Evolutionary conservation across 2,329 filamentous ascomycete species (phyloP), one percentile per base, ranked within the genome.

Genomic region (Botrytis hyacinthi): DNA sequence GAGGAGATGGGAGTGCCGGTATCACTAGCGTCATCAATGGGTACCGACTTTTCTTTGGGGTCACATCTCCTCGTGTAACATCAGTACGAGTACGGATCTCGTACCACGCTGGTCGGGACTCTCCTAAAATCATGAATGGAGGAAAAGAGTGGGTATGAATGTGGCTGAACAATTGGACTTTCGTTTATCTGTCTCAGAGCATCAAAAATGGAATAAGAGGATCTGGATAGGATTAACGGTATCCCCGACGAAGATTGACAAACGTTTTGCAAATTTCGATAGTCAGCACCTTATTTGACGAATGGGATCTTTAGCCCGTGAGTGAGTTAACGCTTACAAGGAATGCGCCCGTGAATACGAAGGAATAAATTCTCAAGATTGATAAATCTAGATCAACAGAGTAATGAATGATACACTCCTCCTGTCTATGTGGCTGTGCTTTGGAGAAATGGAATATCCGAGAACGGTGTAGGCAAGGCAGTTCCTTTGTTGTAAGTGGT

Each of bases 211-310:
- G 16, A 44, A 29, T 5, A 12, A 6, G 37, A 40, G 61, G 61
- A 63, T 44, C 37, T 63, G 40, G 37, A 63, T 12, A 42, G 61
- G n/a, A 63, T 29, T n/a, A 20, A 63, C 61, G 61, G 40, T 63
- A 29, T 63, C 44, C n/a, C 61, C 61, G 37, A 42, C 10, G 14
- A 44, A 63, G 61, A 44, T 44, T 63, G 61, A 29, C 61, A 62
- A 20, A 62, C 37, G 20, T 42, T 29, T 29, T 42, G 59, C 20
- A 40, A 35, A 60, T 61, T 22, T 61, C 35, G 12, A 26, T 26
- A 61, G 59, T 61, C 59, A 61, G 59, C 59, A 61, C 59, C 59
- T 61, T 61, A 61, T 61, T 40, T 61, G 59, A 61, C 59, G 37
- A 61, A 61, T 40, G 59, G 59, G 29, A 59, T 59, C 57, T 22